Evolutionary conservation across 2,329 filamentous ascomycete species (phyloP).

Genomic region (Reticulascus tulasneorum): DNA sequence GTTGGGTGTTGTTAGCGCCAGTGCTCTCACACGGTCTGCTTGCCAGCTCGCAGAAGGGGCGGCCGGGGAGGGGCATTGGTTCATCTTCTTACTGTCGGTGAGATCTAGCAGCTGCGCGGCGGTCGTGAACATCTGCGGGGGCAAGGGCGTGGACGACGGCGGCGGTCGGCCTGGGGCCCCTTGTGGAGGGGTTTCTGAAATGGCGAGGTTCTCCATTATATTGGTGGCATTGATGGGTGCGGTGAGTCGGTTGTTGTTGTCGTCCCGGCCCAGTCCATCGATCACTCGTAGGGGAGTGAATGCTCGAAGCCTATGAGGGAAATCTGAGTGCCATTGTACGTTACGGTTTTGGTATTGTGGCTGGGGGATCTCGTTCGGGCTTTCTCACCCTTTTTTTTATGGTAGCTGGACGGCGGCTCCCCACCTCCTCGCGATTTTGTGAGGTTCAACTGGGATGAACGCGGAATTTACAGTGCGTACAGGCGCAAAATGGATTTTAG

Average conservation of each 20-base stretch:
- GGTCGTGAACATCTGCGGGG: conserved; percentile 97
- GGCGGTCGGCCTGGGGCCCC: conserved; percentile 33
- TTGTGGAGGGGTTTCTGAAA: conserved; percentile 44
- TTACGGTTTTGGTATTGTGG: neutral
- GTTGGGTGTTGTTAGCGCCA: conserved; percentile 10
- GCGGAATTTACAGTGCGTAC: too few relatives aligned
- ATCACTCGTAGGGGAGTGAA: too few relatives aligned
- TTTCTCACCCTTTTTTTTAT: too few relatives aligned
- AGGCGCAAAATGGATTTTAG: too few relatives aligned
- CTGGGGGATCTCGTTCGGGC: neutral
- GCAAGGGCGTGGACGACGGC: conserved; percentile 47
- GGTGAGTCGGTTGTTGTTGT: conserved; percentile 9
- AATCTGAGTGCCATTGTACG: too few relatives aligned
- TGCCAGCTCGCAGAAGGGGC: neutral
- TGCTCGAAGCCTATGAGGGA: too few relatives aligned
- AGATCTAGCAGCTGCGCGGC: conserved; percentile 92
- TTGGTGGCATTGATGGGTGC: conserved; percentile 13
- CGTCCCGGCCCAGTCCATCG: conserved; percentile 12
- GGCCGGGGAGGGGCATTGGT: conserved; percentile 19
- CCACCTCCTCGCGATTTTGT: too few relatives aligned
- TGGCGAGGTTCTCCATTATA: conserved; percentile 50
- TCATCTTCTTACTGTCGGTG: conserved; percentile 77
- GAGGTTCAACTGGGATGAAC: too few relatives aligned
- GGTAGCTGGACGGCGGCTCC: too few relatives aligned
- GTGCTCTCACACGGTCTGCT: neutral